Evolutionary conservation across 352 stramenopile genomes (phyloP), one percentile per base, ranked within the genome.

Genomic region (Phytophthora capsici): DNA sequence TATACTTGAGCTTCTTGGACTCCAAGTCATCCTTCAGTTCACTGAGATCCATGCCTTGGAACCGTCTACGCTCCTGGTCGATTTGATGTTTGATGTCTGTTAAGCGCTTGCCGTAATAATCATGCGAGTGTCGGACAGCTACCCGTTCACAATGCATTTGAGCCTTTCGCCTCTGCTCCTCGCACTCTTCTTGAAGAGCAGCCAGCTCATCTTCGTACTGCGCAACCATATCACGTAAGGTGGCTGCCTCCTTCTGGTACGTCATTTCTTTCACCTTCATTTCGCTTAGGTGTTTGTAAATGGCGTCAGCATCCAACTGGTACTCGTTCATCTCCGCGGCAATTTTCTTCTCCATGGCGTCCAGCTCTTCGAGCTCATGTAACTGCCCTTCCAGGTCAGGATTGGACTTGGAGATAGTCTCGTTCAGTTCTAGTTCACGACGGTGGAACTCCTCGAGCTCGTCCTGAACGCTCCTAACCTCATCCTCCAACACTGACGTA

Each of bases 1-100:
- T 57, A 46, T 80, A 93, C 73, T 95, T 93, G 40, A 87, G 53
- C 8, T 67, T 70, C 56, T 92, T 95, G 20, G 85, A 77, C 54
- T 93, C 81, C 64, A 89, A 77, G 57, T 95, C 87, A 52, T 90
- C 58, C 13, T 72, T 68, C n/a, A 95, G 61, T 26, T 95, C 85
- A 20, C 75, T 71, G 22, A 95, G 62, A 44, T 95, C 84, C 87
- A 95, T 95, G 25, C 86, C 83, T 65, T 91, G 75, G 64, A 94
- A 95, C 6, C 84, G 76, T 37, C 68, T 78, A 14, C 86, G 86
- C 59, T 95, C 87, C 32, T 78, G 73, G 36, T 91, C 81, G 44
- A 94, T 91, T 49, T 91, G 84, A 43, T 66, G 78, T 62, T 90
- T 87, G 52, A 95, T 88, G 34, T 94, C 80, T 5, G 86, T 89